Base-by-base conservation (phyloP, 768 basidiomycete genomes). In the Dendrothele bispora region DNA sequence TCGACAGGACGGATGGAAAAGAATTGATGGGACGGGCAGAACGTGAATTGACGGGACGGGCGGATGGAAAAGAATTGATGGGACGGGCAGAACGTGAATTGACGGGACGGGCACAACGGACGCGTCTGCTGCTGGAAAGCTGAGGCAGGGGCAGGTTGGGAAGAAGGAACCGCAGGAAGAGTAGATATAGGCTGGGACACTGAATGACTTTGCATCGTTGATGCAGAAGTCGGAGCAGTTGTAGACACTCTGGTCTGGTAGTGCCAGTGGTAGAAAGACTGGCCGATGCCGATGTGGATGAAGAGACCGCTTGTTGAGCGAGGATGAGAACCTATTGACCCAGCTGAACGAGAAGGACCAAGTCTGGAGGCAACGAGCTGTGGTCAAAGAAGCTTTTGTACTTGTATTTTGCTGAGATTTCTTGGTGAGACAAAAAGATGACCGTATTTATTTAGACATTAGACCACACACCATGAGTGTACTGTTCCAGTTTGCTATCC, bases 401-500 rank as follows among this genome's bases (percentile, higher is more conserved):
- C 57, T 94, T 81, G 52, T 91, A 91, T 63, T 91, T 91, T 6
- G 80, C 89, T 90, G 54, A 48, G 46, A 6, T 39, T n/a, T 7
- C 20, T 12, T 40, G 24, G 39, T 38, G 48, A 45, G 50, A 50
- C 22, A 47, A 36, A 17, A 29, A 38, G 45, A 38, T 45, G 43
- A 43, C 37, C 47, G 12, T n/a, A 39, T n/a, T n/a, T n/a, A n/a
- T n/a, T n/a, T n/a, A n/a, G 30, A 7, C n/a, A 37, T 26, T 34
- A 17, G 38, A 46, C 48, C 65, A 73, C 79, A 66, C 70, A 88
- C 89, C 74, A 49, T 95, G 81, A 51, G 97, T 94, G 69, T 83
- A 97, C 59, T 82, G 84, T 65, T 98, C 95, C 36, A 98, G 78
- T 51, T 98, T 93, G 39, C 88, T 86, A 60, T 95, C 92, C 25